Base-by-base conservation (phyloP, 495 filamentous ascomycete genomes). In the Aspergillus saccharolyticus region DNA sequence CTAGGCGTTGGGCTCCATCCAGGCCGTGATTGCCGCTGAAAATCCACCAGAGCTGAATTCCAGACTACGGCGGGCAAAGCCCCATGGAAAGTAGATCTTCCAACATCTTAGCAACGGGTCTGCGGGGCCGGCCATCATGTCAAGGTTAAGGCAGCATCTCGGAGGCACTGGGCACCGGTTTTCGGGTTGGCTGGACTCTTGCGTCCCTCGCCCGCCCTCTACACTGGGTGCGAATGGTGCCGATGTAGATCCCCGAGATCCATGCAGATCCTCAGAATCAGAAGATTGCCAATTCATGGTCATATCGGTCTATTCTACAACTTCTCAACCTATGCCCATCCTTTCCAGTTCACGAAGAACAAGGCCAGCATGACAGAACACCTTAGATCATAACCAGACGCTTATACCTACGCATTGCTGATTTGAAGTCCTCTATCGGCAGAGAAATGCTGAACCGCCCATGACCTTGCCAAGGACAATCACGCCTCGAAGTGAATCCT, bases 211-310 rank as follows among this genome's bases (percentile, higher is more conserved):
- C 9, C 25, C 25, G 3, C 47, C 47, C 22, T 18, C 47, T 10
- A 6, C 22, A 1, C 20, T 25, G 22, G 18, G 47, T 50, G 47
- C 47, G 16, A 28, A 50, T 25, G 22, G 47, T 16, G 21, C 47
- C 47, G 47, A 50, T 50, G 47, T 50, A 50, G 47, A 50, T 50
- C 47, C 24, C 47, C 47, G 24, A 50, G 47, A 30, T 50, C 22
- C 47, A 50, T 50, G 28, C n/a, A 24, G 30, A 30, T 30, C 47
- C 47, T 28, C 6, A 16, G 14, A 28, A 14, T 28, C 15, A 28
- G 22, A 24, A 28, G 28, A 15, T 39, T 50, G 47, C 47, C 47
- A 33, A 50, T 50, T 24, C 28, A 28, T 50, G 24, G 15, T 12
- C 47, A 50, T 50, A 50, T 28, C 17, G 47, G 22, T 1, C 47